Conservation (phyloP, 192 early-diverging fungal species). For the Funneliformis geosporum region DNA sequence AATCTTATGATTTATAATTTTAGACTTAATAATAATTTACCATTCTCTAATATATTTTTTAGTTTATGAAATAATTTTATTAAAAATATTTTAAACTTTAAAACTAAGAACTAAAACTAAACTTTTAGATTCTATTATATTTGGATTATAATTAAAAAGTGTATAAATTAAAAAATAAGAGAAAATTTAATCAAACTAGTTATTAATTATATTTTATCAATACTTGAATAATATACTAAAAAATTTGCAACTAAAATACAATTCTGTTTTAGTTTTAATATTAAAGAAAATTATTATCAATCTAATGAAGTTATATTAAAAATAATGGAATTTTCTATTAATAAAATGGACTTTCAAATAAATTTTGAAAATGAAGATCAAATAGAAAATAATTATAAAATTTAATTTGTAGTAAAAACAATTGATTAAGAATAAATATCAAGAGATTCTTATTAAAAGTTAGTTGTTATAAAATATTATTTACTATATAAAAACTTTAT, state of each 20-base stretch:
- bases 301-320: slow-evolving; percentile 1
- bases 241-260: background rate
- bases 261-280: background rate
- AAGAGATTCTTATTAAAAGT: background rate
- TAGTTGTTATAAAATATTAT: background rate
- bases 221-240: slow-evolving; percentile 8
- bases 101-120: background rate
- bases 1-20: too few species aligned
- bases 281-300: slow-evolving; percentile 1
- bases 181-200: slow-evolving; percentile 6
- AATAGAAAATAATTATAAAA: background rate
- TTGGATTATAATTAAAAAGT: background rate
- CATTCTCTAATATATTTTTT: background rate
- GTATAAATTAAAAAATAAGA: background rate
- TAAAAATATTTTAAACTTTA: background rate
- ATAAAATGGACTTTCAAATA: background rate
- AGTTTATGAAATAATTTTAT: background rate
- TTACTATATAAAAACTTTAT: background rate
- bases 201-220: background rate
- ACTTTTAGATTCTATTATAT: background rate
- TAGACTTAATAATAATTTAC: too few species aligned
- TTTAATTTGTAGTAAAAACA: slow-evolving; percentile 1
- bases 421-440: background rate
- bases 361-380: background rate
- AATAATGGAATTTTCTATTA: background rate